Evolutionary conservation across 2,329 filamentous ascomycete genomes (phyloP).

Genomic region (Thelonectria olida): DNA sequence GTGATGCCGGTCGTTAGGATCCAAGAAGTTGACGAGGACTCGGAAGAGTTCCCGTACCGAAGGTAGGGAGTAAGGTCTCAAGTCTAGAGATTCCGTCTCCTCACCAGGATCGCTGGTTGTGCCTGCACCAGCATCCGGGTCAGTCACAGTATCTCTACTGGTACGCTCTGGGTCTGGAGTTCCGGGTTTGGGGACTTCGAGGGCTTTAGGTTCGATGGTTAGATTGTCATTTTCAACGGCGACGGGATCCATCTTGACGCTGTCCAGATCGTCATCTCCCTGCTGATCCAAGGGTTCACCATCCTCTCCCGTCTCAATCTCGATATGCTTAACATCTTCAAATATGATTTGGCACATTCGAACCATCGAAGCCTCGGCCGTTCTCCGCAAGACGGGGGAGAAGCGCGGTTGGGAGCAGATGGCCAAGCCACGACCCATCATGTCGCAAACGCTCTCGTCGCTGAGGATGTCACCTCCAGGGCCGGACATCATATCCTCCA

Average conservation of each 20-base stretch:
- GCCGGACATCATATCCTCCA: slow-evolving; percentile 98
- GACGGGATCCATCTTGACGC: slow-evolving; percentile 77
- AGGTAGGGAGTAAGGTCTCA: slow-evolving; percentile 91
- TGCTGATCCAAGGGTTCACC: slow-evolving; percentile 72
- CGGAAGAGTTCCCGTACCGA: slow-evolving; percentile 95
- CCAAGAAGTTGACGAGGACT: slow-evolving; percentile 90
- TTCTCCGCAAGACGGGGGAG: slow-evolving; percentile 88
- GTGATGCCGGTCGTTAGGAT: slow-evolving; percentile 91
- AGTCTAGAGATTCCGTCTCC: slow-evolving; percentile 61
- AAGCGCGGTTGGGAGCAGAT: slow-evolving; percentile 96
- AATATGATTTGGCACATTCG: slow-evolving; percentile 99
- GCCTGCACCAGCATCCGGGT: slow-evolving; percentile 46
- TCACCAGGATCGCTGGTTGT: slow-evolving; percentile 46
- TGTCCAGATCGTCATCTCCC: slow-evolving; percentile 74
- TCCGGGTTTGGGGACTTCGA: slow-evolving; percentile 28
- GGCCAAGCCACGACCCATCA: slow-evolving; percentile 98
- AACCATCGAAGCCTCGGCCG: slow-evolving; percentile 96
- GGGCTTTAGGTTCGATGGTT: slow-evolving; percentile 27
- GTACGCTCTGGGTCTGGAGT: slow-evolving; percentile 33
- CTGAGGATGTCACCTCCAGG: slow-evolving; percentile 93
- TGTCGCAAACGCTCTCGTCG: slow-evolving; percentile 97
- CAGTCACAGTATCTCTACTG: slow-evolving; percentile 64
- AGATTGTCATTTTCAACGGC: slow-evolving; percentile 31
- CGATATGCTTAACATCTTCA: slow-evolving; percentile 86
- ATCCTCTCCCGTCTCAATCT: slow-evolving; percentile 74